Evolutionary conservation across 2,329 filamentous ascomycete species (phyloP).

Genomic region (Diplodia sapinea): DNA sequence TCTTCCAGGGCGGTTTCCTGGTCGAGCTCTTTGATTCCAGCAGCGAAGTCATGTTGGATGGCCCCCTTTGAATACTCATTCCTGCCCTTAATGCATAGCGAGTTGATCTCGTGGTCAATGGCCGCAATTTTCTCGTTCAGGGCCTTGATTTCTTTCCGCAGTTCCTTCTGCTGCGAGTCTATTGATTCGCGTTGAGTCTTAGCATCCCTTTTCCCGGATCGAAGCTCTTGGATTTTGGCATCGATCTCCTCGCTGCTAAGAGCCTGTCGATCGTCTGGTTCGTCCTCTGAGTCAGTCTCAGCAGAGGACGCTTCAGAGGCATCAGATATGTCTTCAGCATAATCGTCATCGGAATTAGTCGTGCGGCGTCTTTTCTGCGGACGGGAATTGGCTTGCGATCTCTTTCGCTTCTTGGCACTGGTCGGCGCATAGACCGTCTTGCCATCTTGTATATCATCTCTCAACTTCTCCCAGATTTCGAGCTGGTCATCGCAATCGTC

Average conservation of each 20-base stretch:
- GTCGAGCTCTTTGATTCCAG: conserved; percentile 65
- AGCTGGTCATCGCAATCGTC: conserved; percentile 51
- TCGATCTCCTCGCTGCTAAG: conserved; percentile 51
- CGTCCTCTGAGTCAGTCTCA: conserved; percentile 34
- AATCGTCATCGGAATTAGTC: conserved; percentile 36
- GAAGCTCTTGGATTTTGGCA: conserved; percentile 53
- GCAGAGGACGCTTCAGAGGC: conserved; percentile 33
- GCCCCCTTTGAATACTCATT: conserved; percentile 62
- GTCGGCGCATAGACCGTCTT: conserved; percentile 51
- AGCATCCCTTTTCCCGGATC: conserved; percentile 51
- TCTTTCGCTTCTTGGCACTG: conserved; percentile 48
- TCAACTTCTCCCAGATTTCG: conserved; percentile 54
- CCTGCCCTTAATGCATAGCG: conserved; percentile 59
- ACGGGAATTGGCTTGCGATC: conserved; percentile 9
- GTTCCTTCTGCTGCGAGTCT: conserved; percentile 41
- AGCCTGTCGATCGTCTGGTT: conserved; percentile 40
- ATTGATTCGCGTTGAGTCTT: conserved; percentile 41
- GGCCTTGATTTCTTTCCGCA: conserved; percentile 40
- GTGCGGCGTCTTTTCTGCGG: conserved; percentile 35
- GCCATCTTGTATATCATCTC: conserved; percentile 49
- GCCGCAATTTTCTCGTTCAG: conserved; percentile 41
- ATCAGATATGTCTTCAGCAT: conserved; percentile 33
- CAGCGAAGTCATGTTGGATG: conserved; percentile 65
- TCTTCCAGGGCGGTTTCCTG: conserved; percentile 60
- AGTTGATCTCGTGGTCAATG: conserved; percentile 46